Evolutionary conservation across 75 land plant species (phyloP).

Genomic region (Cupressus sempervirens): DNA sequence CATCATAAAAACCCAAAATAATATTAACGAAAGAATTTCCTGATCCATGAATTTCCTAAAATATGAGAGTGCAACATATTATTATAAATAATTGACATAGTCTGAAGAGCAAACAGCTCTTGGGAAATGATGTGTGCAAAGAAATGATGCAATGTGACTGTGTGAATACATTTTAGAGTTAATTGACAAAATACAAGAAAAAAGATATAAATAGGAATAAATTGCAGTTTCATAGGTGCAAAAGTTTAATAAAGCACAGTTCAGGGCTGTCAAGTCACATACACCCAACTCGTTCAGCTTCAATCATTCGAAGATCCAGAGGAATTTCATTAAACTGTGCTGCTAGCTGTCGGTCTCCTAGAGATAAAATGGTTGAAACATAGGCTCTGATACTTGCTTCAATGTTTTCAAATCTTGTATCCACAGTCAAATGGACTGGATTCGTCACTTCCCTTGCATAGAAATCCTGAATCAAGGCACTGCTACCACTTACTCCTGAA

Average conservation of each 20-base stretch:
- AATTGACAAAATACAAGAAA: background rate
- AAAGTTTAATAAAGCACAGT: background rate
- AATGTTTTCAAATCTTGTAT: conserved; percentile 75
- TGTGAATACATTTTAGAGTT: background rate
- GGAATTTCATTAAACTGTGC: conserved; percentile 96
- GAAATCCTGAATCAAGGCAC: conserved; percentile 94
- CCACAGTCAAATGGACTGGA: conserved; percentile 90
- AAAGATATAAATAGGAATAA: background rate
- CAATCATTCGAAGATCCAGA: conserved; percentile 85
- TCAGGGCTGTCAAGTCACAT: conserved; percentile 21
- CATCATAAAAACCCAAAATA: background rate
- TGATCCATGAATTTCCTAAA: background rate
- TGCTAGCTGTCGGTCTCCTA: conserved; percentile 91
- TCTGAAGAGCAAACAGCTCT: background rate
- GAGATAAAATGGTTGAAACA: conserved; percentile 67
- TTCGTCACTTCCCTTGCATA: conserved; percentile 83
- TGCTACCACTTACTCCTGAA: conserved; percentile 83
- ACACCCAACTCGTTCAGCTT: conserved; percentile 98
- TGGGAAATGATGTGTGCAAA: background rate
- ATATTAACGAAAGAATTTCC: background rate
- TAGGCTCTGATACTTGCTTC: conserved; percentile 73
- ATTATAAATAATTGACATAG: background rate
- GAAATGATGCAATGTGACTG: background rate
- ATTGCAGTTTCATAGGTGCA: background rate
- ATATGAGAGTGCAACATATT: background rate